Conservation (phyloP, 2,329 filamentous ascomycete species). For the Aspergillus sp. region DNA sequence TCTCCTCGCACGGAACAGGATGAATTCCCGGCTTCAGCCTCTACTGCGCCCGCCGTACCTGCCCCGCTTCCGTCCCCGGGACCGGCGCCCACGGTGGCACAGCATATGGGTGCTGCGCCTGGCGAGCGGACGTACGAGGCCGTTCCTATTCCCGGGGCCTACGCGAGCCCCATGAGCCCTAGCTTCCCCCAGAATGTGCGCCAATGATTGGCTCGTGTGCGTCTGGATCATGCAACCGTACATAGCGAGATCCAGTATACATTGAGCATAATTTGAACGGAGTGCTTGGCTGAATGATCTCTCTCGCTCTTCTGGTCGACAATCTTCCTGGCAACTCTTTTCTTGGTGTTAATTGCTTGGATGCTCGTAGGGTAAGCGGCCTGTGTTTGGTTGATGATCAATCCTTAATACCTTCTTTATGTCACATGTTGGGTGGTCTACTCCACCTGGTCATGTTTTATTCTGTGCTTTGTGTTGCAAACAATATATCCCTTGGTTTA, state of each 20-base stretch:
- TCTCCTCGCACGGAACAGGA: slow-evolving; percentile 68
- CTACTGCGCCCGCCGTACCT: slow-evolving; percentile 35
- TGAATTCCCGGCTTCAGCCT: slow-evolving; percentile 55
- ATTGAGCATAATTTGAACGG: not conserved
- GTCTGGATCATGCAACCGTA: not conserved
- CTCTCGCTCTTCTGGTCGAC: too few relatives aligned
- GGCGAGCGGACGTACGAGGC: slow-evolving; percentile 82
- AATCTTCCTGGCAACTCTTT: too few relatives aligned
- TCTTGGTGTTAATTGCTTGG: too few relatives aligned
- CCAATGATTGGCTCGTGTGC: slow-evolving; percentile 13
- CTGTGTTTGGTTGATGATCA: too few relatives aligned
- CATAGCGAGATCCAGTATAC: not conserved
- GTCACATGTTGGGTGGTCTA: too few relatives aligned
- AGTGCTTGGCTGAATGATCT: too few relatives aligned
- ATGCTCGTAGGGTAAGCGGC: too few relatives aligned
- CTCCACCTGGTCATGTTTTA: too few relatives aligned
- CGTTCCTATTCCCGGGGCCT: slow-evolving; percentile 87
- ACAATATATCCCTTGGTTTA: too few relatives aligned
- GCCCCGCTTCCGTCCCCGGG: slow-evolving; percentile 14
- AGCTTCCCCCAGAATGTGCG: slow-evolving; percentile 32
- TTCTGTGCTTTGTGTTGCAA: too few relatives aligned
- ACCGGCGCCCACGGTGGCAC: slow-evolving; percentile 48
- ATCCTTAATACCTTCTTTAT: too few relatives aligned
- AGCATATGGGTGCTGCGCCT: slow-evolving; percentile 68
- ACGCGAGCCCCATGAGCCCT: slow-evolving; percentile 54